These are phyloP conservation scores for Termitomyces sp. DNA, from an alignment of 1,284 basidiomycete species.

Conservation along the genomic window DNA sequence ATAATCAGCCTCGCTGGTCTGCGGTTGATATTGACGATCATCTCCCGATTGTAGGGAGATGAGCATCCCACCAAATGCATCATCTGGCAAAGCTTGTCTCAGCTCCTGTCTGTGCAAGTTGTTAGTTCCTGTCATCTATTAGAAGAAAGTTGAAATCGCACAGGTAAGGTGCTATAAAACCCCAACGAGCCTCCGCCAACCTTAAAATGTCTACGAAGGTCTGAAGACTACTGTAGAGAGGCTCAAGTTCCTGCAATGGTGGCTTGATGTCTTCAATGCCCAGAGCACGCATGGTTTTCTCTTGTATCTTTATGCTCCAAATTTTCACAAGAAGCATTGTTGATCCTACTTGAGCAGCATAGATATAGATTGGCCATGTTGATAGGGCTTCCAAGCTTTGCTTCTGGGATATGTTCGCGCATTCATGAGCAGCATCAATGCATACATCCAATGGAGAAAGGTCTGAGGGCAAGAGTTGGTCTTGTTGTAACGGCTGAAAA, in stretches of 20 bases:
- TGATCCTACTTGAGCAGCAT: slow-evolving; percentile 39
- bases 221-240: slow-evolving; percentile 35
- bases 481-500: background rate
- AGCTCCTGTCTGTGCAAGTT: slow-evolving; percentile 10
- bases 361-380: slow-evolving; percentile 35
- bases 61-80: background rate
- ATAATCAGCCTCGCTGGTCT: background rate
- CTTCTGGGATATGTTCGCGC: slow-evolving; percentile 55
- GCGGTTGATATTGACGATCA: background rate
- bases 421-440: slow-evolving; percentile 59
- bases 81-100: slow-evolving; percentile 11
- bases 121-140: slow-evolving; percentile 1
- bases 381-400: slow-evolving; percentile 39
- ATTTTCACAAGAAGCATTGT: slow-evolving; percentile 40
- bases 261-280: slow-evolving; percentile 35
- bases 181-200: slow-evolving; percentile 36
- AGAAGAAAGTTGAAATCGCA: slow-evolving; percentile 25
- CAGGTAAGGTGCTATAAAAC: slow-evolving; percentile 37
- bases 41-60: background rate
- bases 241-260: slow-evolving; percentile 33
- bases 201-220: slow-evolving; percentile 38
- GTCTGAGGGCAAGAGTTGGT: slow-evolving; percentile 18
- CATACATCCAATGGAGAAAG: slow-evolving; percentile 55
- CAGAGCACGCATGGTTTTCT: slow-evolving; percentile 25
- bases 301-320: slow-evolving; percentile 47